Evolutionary conservation across 192 early-diverging fungal species (phyloP).

Genomic region (Entomortierella lignicola): DNA sequence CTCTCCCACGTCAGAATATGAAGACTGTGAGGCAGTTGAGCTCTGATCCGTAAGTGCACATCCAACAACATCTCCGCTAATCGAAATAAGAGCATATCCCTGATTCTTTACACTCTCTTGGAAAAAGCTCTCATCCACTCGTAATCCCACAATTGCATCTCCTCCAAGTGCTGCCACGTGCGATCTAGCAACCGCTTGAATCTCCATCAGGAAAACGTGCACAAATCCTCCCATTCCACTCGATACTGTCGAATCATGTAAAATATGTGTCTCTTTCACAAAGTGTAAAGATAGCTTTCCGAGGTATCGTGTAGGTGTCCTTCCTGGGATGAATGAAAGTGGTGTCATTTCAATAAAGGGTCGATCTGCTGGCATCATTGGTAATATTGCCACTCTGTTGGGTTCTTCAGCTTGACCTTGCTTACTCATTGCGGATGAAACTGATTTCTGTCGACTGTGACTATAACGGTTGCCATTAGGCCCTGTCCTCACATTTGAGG

Average conservation of each 20-base stretch:
- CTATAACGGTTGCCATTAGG: slow-evolving; percentile 3
- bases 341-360: slow-evolving; percentile 74
- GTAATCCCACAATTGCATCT: slow-evolving; percentile 75
- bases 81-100: slow-evolving; percentile 74
- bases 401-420: slow-evolving; percentile 3
- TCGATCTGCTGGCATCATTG: slow-evolving; percentile 37
- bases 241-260: slow-evolving; percentile 54
- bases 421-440: slow-evolving; percentile 14
- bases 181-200: slow-evolving; percentile 72
- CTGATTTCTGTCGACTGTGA: slow-evolving; percentile 20
- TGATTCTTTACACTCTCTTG: slow-evolving; percentile 77
- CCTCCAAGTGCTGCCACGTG: slow-evolving; percentile 78
- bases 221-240: slow-evolving; percentile 81
- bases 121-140: slow-evolving; percentile 73
- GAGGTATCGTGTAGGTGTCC: slow-evolving; percentile 63
- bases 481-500: not conserved
- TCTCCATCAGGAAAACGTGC: slow-evolving; percentile 73
- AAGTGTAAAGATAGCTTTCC: slow-evolving; percentile 85
- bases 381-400: slow-evolving; percentile 5
- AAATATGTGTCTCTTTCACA: slow-evolving; percentile 76
- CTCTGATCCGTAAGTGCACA: slow-evolving; percentile 28
- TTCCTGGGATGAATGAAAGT: slow-evolving; percentile 70
- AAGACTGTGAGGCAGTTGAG: not conserved
- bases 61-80: slow-evolving; percentile 74
- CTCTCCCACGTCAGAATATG: slow-evolving; percentile 18